phyloP scores from a whole-genome alignment of 106 monocot species.

The Phalaenopsis equestris region DNA sequence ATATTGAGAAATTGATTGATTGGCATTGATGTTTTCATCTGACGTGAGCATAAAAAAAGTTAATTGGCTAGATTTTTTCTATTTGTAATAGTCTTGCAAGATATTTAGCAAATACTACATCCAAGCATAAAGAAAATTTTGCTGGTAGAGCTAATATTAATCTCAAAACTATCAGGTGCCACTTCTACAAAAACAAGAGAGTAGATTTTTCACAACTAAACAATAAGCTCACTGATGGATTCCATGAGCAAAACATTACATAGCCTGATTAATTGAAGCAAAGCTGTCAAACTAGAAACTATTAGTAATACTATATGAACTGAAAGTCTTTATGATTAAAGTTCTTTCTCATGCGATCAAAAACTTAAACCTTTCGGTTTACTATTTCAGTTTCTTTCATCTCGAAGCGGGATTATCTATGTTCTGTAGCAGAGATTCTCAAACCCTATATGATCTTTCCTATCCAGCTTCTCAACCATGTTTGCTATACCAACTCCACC shows the following conservation, averaged over 20 bases:
- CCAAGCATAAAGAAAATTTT: background rate
- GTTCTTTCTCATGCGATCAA: background rate
- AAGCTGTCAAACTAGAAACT: background rate
- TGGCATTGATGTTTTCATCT: too few relatives aligned
- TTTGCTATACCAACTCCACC: constrained; percentile 57
- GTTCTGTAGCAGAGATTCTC: constrained; percentile 43
- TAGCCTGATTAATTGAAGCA: background rate
- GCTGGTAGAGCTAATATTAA: background rate
- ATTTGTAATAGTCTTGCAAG: too few relatives aligned
- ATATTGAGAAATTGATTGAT: too few relatives aligned
- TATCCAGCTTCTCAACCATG: constrained; percentile 54
- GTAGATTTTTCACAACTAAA: background rate
- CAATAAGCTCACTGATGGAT: background rate
- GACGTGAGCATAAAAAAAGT: too few relatives aligned
- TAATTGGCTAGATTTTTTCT: too few relatives aligned
- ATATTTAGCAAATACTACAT: too few relatives aligned
- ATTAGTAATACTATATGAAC: background rate
- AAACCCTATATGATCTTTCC: constrained; percentile 52
- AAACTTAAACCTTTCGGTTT: background rate
- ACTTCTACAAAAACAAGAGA: background rate
- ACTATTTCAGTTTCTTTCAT: background rate
- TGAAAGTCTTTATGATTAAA: background rate
- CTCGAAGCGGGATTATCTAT: background rate
- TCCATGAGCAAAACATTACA: background rate
- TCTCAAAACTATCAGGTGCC: background rate